Percentiles rank a stretch among this genome's conserved stretches.
Evolutionary conservation across 371 early-diverging fungal genomes (phyloP).

Genomic region (Batkoa obscura): DNA sequence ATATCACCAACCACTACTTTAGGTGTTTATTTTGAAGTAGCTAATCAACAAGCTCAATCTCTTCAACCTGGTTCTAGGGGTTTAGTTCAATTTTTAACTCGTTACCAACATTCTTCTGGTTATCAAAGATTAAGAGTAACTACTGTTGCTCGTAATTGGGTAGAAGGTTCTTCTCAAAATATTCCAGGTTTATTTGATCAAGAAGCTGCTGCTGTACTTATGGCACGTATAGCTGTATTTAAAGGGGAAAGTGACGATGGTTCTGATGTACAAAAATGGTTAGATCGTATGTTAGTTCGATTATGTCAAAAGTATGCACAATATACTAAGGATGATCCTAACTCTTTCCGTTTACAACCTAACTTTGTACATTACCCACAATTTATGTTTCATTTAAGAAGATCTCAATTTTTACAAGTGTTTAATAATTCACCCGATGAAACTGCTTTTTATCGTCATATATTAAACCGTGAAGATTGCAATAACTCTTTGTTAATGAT

Average conservation of each 20-base stretch:
- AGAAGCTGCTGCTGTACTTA: constrained; percentile 96
- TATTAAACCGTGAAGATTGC: constrained; percentile 84
- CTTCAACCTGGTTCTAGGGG: constrained; percentile 78
- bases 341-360: constrained; percentile 76
- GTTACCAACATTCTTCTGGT: constrained; percentile 88
- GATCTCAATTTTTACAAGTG: constrained; percentile 96
- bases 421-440: constrained; percentile 99
- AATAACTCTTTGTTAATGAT: constrained; percentile 97
- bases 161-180: constrained; percentile 72
- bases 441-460: constrained; percentile 93
- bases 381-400: constrained; percentile 98
- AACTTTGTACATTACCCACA: constrained; percentile 98
- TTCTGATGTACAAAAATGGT: constrained; percentile 94
- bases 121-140: constrained; percentile 85
- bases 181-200: constrained; percentile 94
- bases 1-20: constrained; percentile 71
- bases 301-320: constrained; percentile 95
- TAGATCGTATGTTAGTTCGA: constrained; percentile 97
- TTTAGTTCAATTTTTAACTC: constrained; percentile 84
- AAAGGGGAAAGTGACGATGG: constrained; percentile 97
- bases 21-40: constrained; percentile 91
- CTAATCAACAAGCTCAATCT: constrained; percentile 57
- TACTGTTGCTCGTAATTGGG: constrained; percentile 85
- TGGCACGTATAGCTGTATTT: constrained; percentile 95
- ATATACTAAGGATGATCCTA: constrained; percentile 90